Percentiles rank a stretch among this genome's conserved stretches.
Evolutionary conservation across 2,329 filamentous ascomycete species (phyloP).

Genomic region (Penicillium crustosum): DNA sequence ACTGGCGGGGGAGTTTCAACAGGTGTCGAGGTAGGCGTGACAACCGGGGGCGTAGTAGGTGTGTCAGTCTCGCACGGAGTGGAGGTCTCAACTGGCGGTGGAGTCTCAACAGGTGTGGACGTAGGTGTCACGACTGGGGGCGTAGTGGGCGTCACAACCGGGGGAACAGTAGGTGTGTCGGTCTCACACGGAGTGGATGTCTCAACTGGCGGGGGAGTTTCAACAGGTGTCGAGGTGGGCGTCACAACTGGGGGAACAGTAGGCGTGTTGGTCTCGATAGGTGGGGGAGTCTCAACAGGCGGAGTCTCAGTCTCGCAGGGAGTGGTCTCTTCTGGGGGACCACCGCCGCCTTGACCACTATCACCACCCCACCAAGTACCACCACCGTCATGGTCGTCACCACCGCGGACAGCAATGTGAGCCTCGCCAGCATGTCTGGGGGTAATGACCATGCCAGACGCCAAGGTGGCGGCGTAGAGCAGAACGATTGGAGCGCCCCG

Average conservation of each 20-base stretch:
- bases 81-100: background rate
- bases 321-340: conserved; percentile 4
- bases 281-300: background rate
- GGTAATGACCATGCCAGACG: conserved; percentile 17
- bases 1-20: background rate
- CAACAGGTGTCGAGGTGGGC: background rate
- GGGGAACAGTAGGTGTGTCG: conserved; percentile 1
- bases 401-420: conserved; percentile 13
- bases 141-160: background rate
- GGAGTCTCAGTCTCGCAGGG: conserved; percentile 1
- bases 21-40: background rate
- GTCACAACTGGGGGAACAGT: background rate
- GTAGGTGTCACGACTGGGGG: background rate
- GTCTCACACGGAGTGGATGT: conserved; percentile 2
- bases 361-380: conserved; percentile 8
- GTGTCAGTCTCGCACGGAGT: conserved; percentile 3
- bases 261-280: conserved; percentile 1
- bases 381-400: conserved; percentile 5
- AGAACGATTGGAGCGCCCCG: conserved; percentile 19
- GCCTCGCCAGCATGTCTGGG: conserved; percentile 17
- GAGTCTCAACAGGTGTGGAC: background rate
- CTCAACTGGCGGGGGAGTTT: background rate
- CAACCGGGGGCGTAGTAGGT: background rate
- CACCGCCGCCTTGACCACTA: conserved; percentile 1
- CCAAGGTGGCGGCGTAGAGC: conserved; percentile 20